A percentile compares a stretch with the other conserved stretches of the same genome.
These are phyloP conservation scores for Albizia julibrissin DNA, from an alignment of 306 rosid genomes.

Conservation along the genomic window DNA sequence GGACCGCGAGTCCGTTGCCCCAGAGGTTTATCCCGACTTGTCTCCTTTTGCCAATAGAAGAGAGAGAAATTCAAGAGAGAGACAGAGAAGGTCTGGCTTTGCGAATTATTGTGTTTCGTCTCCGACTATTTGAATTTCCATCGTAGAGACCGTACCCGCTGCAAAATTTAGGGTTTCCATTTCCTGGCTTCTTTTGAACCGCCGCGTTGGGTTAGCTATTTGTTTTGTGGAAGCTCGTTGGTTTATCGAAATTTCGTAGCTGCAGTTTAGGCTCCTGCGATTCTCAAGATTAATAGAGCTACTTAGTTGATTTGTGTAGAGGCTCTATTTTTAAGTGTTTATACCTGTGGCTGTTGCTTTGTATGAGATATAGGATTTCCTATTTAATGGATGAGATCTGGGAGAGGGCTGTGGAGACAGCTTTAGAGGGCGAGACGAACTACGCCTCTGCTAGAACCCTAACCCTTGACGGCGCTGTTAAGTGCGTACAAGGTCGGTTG, in stretches of 20 bases:
- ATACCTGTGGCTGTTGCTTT: slow-evolving; percentile 19
- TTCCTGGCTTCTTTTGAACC: slow-evolving; percentile 10
- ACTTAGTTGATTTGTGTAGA: neutral
- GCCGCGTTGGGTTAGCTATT: slow-evolving; percentile 18
- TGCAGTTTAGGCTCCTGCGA: slow-evolving; percentile 10
- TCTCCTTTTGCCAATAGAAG: slow-evolving; percentile 40
- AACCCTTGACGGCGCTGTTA: slow-evolving; percentile 94
- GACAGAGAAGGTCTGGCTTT: slow-evolving; percentile 22
- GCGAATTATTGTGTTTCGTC: slow-evolving; percentile 27
- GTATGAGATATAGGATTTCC: slow-evolving; percentile 57
- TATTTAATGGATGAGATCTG: slow-evolving; percentile 97
- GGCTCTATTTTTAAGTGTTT: neutral
- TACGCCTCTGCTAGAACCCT: slow-evolving; percentile 63
- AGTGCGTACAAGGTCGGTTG: slow-evolving; percentile 79
- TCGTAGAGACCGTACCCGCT: slow-evolving; percentile 36
- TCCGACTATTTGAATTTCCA: slow-evolving; percentile 34
- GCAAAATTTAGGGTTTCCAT: slow-evolving; percentile 43
- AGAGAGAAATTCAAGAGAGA: slow-evolving; percentile 31
- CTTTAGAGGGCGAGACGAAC: slow-evolving; percentile 79
- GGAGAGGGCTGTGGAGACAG: slow-evolving; percentile 93
- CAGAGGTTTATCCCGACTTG: slow-evolving; percentile 63
- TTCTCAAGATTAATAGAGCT: neutral
- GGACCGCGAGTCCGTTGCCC: slow-evolving; percentile 41
- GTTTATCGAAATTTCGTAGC: neutral
- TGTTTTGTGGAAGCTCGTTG: neutral